phyloP scores from a whole-genome alignment of 1,284 basidiomycete species.

The Naganishia albida region DNA sequence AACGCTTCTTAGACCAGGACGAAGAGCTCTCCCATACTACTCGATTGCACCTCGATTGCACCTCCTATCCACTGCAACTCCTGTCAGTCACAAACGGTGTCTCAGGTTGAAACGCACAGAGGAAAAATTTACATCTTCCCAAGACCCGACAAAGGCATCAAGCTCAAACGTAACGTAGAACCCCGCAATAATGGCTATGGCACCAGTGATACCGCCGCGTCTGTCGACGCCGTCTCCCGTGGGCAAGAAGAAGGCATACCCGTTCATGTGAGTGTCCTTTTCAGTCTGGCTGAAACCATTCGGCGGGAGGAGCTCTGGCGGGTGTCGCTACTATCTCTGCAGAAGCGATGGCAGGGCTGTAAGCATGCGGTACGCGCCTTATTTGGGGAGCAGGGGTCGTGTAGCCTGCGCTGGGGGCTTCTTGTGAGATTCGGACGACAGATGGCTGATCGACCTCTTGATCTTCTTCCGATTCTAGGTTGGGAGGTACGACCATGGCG shows the following conservation, averaged over 20 bases:
- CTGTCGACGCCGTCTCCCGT: constrained; percentile 16
- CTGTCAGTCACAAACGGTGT: not conserved
- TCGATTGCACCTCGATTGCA: not conserved
- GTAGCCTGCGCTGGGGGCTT: not conserved
- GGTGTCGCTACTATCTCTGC: not conserved
- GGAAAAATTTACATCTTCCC: not conserved
- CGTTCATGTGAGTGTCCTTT: constrained; percentile 28
- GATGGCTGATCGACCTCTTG: constrained; percentile 1
- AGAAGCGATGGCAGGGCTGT: no score
- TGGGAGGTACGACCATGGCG: constrained; percentile 21
- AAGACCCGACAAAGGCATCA: not conserved
- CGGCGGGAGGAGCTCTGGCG: not conserved
- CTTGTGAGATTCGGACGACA: not conserved
- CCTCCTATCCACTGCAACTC: not conserved
- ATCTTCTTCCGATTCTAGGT: constrained; percentile 2
- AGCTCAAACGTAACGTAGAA: not conserved
- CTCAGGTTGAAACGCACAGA: constrained; percentile 16
- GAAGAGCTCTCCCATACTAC: not conserved
- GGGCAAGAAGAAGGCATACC: constrained; percentile 29
- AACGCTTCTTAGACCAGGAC: no score
- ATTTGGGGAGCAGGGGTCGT: not conserved
- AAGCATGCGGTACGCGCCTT: not conserved
- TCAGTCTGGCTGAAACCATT: no score
- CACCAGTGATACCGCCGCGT: constrained; percentile 25
- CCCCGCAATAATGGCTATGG: constrained; percentile 16